Conservation (phyloP, 192 early-diverging fungal species). For the Entomortierella beljakovae region DNA sequence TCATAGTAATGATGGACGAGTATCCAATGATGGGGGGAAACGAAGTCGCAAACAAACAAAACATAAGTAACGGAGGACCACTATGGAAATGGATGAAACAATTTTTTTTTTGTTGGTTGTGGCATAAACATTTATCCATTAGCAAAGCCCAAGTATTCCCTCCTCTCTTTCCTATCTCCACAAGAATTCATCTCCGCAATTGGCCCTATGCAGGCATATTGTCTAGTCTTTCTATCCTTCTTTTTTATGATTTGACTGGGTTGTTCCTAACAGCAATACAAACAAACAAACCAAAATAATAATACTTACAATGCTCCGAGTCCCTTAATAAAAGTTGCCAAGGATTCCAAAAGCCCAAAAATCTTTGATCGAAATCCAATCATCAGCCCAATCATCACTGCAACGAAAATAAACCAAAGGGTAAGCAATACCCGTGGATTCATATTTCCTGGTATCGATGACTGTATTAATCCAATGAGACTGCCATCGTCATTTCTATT, state of each 20-base stretch:
- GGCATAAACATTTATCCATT: too few species aligned
- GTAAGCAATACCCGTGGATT: constrained; percentile 42
- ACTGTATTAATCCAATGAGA: not conserved
- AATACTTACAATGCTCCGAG: constrained; percentile 56
- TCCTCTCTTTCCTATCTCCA: too few species aligned
- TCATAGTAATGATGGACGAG: constrained; percentile 69
- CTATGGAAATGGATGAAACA: too few species aligned
- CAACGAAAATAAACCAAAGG: constrained; percentile 37
- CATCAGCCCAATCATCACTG: constrained; percentile 46
- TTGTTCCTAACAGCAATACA: too few species aligned
- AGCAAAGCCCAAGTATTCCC: too few species aligned
- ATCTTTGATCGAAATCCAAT: constrained; percentile 50
- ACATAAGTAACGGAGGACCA: constrained; percentile 60
- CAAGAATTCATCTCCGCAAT: too few species aligned
- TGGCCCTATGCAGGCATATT: too few species aligned
- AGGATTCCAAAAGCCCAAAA: constrained; percentile 48
- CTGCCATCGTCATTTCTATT: too few species aligned
- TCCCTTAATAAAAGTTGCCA: constrained; percentile 49
- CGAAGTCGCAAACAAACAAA: constrained; percentile 67
- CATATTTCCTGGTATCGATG: constrained; percentile 4
- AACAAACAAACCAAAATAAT: constrained; percentile 2
- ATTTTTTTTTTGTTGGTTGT: too few species aligned
- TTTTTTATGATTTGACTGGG: too few species aligned
- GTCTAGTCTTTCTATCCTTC: too few species aligned
- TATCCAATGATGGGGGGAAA: constrained; percentile 81